Evolutionary conservation across 1,284 basidiomycete species (phyloP), one percentile per base, ranked within the genome.

Genomic region (Vanrija sp.): DNA sequence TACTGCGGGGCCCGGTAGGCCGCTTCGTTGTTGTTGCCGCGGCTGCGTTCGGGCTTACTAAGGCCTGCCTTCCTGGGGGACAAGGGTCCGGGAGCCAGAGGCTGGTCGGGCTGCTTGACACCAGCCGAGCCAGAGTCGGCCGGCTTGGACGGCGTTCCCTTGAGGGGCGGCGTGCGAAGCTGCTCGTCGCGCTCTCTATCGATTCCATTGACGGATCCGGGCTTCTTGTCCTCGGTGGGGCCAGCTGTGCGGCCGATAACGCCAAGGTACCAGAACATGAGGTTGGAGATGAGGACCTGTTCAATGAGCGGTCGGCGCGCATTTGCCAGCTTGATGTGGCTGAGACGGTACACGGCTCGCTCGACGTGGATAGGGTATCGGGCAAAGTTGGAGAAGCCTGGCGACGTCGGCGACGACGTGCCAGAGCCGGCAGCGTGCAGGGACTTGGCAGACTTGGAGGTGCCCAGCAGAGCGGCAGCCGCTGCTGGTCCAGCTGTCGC

Each of bases 211-310:
- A 66, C 63, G 23, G 71, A 60, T 14, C 68, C 60, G 45, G 76
- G 81, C 53, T 77, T 77, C 50, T 75, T 72, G 56, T 78, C 77
- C 45, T 76, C 49, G 1, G 55, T 49, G 15, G 62, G 60, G 12
- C 67, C 60, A 6, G 67, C 56, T 6, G 78, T 72, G 31, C 80
- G 92, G 73, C 98, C 97, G 77, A 98, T 96, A 60, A 98, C 84
- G n/a, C 91, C 89, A 38, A 98, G 82, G 73, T 98, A 98, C 95
- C 95, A 98, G 80, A 98, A 98, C 94, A 98, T 98, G 63, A 98
- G 81, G 74, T 98, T 98, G 67, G 92, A 96, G 75, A 98, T 98
- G 57, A 98, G 78, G 47, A 99, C 95, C 75, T 99, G 95, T 78
- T 99, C 96, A 68, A 96, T 98, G 16, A 99, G 80, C 18, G 96